Evolutionary conservation across 2,329 filamentous ascomycete genomes (phyloP), one percentile per base, ranked within the genome.

Genomic region (Pochonia chlamydosporia): DNA sequence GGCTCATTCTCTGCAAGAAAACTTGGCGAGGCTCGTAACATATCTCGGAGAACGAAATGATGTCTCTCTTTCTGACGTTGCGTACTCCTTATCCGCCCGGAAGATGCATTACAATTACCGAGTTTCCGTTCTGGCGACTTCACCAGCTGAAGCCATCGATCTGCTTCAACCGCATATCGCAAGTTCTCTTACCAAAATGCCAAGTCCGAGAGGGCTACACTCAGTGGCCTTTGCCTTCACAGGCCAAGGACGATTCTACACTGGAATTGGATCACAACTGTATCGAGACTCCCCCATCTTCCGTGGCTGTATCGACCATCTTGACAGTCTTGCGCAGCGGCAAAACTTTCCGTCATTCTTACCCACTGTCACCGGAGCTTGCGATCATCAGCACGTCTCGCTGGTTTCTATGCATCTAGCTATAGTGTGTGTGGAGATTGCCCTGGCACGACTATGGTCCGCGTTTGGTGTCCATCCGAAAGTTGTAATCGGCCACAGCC

Each of bases 401-500:
- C 48, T 4, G 51, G 58, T 3, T 20, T 51, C 9, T 59, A 76
- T 76, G 3, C 78, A 82, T 60, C 69, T 82, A 8, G 76, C 72
- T 2, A 63, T 79, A n/a, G 66, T 66, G 39, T 74, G 72, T 48
- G 71, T 79, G 40, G 73, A 82, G 62, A 81, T 80, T 67, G 78
- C 79, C 5, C 63, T 82, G 13, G 73, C 73, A 4, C 70, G 69
- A 33, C 65, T 81, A 1, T 83, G 79, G 78, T 57, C 54, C 10
- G 76, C 76, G 4, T 62, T 63, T 49, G 78, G 76, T 23, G 65
- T 83, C 48, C 65, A 61, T 41, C 78, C 79, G 3, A 71, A 75
- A n/a, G 78, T 70, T 8, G 76, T 82, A 3, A 62, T 81, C 14
- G 79, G 79, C 14, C 79, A 81, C 63, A 87, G 83, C 37, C 51